Conservation (phyloP, 352 stramenopile genomes). For the Pythium dissimile region DNA sequence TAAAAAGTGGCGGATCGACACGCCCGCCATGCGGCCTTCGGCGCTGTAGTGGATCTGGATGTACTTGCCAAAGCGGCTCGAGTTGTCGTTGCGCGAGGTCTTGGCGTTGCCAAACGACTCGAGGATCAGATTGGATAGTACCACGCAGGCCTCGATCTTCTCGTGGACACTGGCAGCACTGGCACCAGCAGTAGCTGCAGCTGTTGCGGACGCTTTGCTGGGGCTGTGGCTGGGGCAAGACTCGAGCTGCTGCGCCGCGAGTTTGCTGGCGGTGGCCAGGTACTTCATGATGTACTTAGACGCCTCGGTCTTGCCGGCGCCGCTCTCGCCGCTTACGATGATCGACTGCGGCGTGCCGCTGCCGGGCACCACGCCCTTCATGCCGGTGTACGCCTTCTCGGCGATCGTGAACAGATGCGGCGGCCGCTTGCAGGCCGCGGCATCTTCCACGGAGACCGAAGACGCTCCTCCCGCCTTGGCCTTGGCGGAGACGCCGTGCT, state of each 20-base stretch:
- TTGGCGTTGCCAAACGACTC: constrained; percentile 87
- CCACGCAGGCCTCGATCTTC: constrained; percentile 79
- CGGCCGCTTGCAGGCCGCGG: constrained; percentile 28
- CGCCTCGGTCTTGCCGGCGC: constrained; percentile 93
- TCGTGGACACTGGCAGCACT: constrained; percentile 40
- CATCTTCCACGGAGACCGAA: constrained; percentile 23
- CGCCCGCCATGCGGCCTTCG: constrained; percentile 67
- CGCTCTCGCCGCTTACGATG: constrained; percentile 92
- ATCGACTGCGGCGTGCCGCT: constrained; percentile 86
- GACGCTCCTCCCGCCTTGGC: constrained; percentile 2
- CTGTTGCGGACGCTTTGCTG: no score
- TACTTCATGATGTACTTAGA: constrained; percentile 94
- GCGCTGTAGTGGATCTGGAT: constrained; percentile 83
- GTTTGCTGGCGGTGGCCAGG: constrained; percentile 71
- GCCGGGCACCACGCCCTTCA: constrained; percentile 57
- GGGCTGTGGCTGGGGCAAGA: neutral
- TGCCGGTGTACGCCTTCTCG: constrained; percentile 66
- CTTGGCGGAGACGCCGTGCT: constrained; percentile 15
- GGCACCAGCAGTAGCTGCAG: constrained; percentile 10
- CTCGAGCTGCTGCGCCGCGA: constrained; percentile 24
- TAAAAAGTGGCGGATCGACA: constrained; percentile 77
- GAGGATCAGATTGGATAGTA: constrained; percentile 78
- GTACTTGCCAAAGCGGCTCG: constrained; percentile 90
- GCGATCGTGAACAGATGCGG: constrained; percentile 83
- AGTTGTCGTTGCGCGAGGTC: constrained; percentile 87